A percentile compares a stretch with the other conserved stretches of the same genome.
These are phyloP conservation scores for Phytophthora citricola DNA, from an alignment of 352 stramenopile genomes.

Conservation along the genomic window DNA sequence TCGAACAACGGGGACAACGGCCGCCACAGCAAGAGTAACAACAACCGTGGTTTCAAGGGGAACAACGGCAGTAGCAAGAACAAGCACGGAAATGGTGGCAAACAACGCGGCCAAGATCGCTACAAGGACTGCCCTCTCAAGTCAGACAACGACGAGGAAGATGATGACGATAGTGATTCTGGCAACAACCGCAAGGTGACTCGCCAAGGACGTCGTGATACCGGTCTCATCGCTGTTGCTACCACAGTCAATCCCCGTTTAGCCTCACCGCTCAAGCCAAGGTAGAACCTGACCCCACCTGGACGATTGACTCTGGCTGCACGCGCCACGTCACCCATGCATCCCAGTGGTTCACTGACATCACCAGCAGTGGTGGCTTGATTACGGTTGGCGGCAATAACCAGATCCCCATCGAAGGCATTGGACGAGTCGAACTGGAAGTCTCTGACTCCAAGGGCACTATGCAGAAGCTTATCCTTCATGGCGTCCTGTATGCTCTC, in stretches of 20 bases:
- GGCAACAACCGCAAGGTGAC: constrained; percentile 4
- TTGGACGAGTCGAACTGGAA: neutral
- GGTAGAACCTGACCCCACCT: no score
- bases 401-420: constrained; percentile 8
- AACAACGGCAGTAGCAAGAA: neutral
- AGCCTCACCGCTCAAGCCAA: constrained; percentile 3
- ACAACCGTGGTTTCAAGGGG: no score
- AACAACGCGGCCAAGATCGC: no score
- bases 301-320: constrained; percentile 22
- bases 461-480: neutral
- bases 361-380: constrained; percentile 2
- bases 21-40: no score
- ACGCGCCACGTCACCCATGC: constrained; percentile 22
- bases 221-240: constrained; percentile 8
- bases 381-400: constrained; percentile 27
- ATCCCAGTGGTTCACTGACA: constrained; percentile 16
- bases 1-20: no score
- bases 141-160: neutral
- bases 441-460: constrained; percentile 20
- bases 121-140: no score
- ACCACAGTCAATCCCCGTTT: neutral
- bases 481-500: no score
- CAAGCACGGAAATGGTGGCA: no score
- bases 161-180: neutral
- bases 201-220: constrained; percentile 5